phyloP scores from a whole-genome alignment of 306 rosid species.

The Lupinus albus region DNA sequence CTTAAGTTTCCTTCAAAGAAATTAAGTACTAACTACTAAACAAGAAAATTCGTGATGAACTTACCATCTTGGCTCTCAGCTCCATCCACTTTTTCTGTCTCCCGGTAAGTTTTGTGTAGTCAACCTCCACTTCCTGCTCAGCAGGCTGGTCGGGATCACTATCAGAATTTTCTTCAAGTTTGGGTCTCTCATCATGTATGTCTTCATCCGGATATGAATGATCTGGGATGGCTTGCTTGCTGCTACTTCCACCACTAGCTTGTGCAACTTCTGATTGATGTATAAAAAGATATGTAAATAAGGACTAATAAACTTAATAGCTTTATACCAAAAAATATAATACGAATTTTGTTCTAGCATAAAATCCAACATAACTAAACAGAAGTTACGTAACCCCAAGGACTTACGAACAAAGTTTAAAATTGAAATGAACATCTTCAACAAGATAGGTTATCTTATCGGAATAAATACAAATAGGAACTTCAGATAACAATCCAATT shows the following conservation, averaged over 20 bases:
- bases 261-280: constrained; percentile 46
- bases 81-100: constrained; percentile 88
- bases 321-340: constrained; percentile 6
- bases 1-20: constrained; percentile 13
- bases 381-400: background rate
- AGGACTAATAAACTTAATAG: constrained; percentile 1
- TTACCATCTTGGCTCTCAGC: constrained; percentile 86
- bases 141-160: constrained; percentile 55
- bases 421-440: constrained; percentile 17
- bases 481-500: constrained; percentile 1
- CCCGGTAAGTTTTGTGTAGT: constrained; percentile 54
- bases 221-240: constrained; percentile 44
- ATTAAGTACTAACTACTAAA: background rate
- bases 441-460: background rate
- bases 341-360: background rate
- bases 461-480: background rate
- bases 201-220: constrained; percentile 52
- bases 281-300: constrained; percentile 16
- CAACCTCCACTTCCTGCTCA: constrained; percentile 43
- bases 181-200: constrained; percentile 52
- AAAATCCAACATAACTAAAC: background rate
- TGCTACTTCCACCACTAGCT: constrained; percentile 48
- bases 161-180: constrained; percentile 55
- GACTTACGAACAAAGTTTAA: background rate
- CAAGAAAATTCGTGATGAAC: background rate